Conservation (phyloP, 2,329 filamentous ascomycete genomes). For the Fusarium anthophilum region DNA sequence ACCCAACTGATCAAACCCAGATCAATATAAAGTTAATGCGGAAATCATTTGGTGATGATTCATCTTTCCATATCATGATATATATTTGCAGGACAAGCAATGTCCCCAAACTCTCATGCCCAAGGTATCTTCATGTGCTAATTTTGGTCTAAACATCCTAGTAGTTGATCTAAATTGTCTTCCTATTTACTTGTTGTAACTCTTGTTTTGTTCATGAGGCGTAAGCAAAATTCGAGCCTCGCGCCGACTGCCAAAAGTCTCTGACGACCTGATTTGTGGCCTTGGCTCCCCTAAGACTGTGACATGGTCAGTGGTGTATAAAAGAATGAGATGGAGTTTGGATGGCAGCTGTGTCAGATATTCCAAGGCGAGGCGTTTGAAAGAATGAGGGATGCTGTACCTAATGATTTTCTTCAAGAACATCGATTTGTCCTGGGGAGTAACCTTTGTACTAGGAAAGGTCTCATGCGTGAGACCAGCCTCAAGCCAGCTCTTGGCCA, state of each 20-base stretch:
- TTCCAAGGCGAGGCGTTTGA: too few species aligned
- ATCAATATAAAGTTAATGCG: not conserved
- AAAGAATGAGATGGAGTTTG: not conserved
- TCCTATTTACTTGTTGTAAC: not conserved
- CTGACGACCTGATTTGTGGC: slow-evolving; percentile 73
- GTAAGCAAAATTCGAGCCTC: slow-evolving; percentile 70
- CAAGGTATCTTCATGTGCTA: not conserved
- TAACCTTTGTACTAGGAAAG: slow-evolving; percentile 69
- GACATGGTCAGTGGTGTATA: not conserved
- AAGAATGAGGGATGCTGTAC: slow-evolving; percentile 47
- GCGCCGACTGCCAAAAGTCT: slow-evolving; percentile 77
- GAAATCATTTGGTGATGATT: not conserved
- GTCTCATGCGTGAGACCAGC: slow-evolving; percentile 63
- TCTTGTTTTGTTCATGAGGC: slow-evolving; percentile 54
- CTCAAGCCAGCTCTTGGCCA: slow-evolving; percentile 70
- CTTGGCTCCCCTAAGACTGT: slow-evolving; percentile 69
- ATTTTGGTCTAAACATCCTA: not conserved
- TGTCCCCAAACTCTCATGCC: not conserved
- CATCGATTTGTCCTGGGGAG: slow-evolving; percentile 65
- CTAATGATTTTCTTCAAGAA: slow-evolving; percentile 74
- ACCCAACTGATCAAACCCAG: not conserved
- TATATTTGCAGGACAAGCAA: not conserved
- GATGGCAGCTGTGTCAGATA: not conserved
- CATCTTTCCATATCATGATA: not conserved
- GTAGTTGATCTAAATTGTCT: not conserved